Evolutionary conservation across 352 stramenopile genomes (phyloP), one percentile per base, ranked within the genome.

Genomic region (Phytophthora uliginosa): DNA sequence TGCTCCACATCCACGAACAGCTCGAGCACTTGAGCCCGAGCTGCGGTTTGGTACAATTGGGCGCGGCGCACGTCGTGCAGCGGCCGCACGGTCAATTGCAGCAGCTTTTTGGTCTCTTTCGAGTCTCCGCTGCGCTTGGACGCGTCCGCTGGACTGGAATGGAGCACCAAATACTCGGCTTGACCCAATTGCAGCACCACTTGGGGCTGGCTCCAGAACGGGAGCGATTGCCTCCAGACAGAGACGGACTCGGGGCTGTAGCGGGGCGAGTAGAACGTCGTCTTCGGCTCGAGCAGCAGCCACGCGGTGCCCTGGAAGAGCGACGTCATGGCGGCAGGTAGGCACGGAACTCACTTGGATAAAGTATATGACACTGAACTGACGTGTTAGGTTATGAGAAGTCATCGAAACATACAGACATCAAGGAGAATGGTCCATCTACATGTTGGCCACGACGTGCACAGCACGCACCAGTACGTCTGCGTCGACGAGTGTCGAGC

Each of bases 21-120:
- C 57, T 84, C 76, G 10, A 89, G 56, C 0, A 61, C 47, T 56
- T 75, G 67, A 3, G 78, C 74, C 9, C 73, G 77, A 2, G 68
- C 78, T 18, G 82, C 76, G 13, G 80, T 89, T 40, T 88, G 80
- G 63, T 86, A 89, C 45, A 71, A 54, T 58, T 80, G 79, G 10
- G 78, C 66, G 5, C 62, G 66, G 13, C 59, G 76, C 26, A 87
- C 71, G 56, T 88, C 82, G 33, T 70, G 76, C 58, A 89, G 76
- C n/a, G 73, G 31, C 15, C 82, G 69, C 40, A 86, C 78, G 10
- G 79, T 82, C 42, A 89, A 17, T 48, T 77, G 48, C 38, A 89
- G 53, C 34, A 77, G 58, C 57, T 72, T 70, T 28, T 78, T 78
- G 50, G 50, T 36, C 57, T 75, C 71, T 15, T 78, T 75, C 6